Evolutionary conservation across 78 protist genomes (phyloP).

Genomic region (Pirum gemmata): DNA sequence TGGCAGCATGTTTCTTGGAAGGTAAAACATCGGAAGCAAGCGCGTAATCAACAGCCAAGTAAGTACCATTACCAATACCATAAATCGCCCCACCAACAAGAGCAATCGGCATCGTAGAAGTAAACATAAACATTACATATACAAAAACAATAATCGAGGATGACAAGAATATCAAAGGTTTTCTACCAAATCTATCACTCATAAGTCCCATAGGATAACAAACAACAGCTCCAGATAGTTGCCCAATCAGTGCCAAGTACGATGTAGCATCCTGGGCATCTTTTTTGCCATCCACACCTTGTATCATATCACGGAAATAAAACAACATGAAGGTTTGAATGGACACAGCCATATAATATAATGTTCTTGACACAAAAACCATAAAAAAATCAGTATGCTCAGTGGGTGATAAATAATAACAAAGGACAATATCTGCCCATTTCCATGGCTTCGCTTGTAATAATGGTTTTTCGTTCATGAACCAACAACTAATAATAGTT

Average conservation of each 20-base stretch:
- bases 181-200: conserved; percentile 1
- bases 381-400: conserved; percentile 31
- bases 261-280: conserved; percentile 5
- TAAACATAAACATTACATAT: conserved; percentile 28
- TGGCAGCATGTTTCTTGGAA: conserved; percentile 24
- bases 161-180: conserved; percentile 2
- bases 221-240: conserved; percentile 39
- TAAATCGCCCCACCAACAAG: conserved; percentile 9
- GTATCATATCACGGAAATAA: conserved; percentile 40
- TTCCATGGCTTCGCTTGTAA: conserved; percentile 2
- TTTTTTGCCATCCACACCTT: not conserved
- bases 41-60: conserved; percentile 32
- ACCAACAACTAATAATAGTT: not conserved
- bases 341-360: conserved; percentile 36
- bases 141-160: not conserved
- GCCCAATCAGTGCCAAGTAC: conserved; percentile 30
- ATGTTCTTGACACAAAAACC: conserved; percentile 40
- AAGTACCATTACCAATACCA: conserved; percentile 33
- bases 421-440: not conserved
- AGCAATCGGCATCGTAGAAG: not conserved
- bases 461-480: conserved; percentile 9
- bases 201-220: conserved; percentile 30
- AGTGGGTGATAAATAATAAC: conserved; percentile 30
- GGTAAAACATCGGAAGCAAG: conserved; percentile 38
- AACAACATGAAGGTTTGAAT: conserved; percentile 49